Conservation (phyloP, 2,329 filamentous ascomycete species). For the Triangularia setosa region DNA sequence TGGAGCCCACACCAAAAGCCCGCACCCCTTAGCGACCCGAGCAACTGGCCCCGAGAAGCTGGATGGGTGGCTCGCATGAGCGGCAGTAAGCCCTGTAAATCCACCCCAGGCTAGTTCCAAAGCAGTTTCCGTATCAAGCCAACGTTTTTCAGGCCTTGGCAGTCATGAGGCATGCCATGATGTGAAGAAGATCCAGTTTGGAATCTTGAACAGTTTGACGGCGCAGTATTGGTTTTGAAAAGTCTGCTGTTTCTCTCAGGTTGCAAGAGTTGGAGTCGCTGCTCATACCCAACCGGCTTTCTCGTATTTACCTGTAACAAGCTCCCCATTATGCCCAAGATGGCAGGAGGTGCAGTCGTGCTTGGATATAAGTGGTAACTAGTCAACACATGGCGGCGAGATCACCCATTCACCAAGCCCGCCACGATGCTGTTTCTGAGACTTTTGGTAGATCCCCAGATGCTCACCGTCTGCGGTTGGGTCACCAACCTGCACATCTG, state of each 20-base stretch:
- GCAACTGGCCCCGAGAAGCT: not conserved
- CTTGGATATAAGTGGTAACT: slow-evolving; percentile 5
- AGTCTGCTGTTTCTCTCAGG: not conserved
- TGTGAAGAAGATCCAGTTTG: not conserved
- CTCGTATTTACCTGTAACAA: not conserved
- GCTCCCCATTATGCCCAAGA: not conserved
- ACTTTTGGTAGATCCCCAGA: not conserved
- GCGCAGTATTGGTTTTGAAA: not conserved
- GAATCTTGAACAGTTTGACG: not conserved
- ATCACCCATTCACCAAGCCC: not conserved
- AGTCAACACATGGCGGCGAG: not conserved
- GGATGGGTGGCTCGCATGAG: slow-evolving; percentile 2
- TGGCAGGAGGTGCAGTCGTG: not conserved
- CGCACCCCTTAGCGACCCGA: slow-evolving; percentile 12
- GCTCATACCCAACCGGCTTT: not conserved
- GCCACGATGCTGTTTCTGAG: slow-evolving; percentile 5
- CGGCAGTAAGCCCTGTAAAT: slow-evolving; percentile 4
- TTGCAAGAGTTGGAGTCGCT: not conserved
- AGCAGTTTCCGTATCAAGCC: not conserved
- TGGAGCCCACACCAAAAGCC: slow-evolving; percentile 3
- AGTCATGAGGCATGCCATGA: not conserved
- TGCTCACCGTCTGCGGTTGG: not conserved
- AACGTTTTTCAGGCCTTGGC: not conserved
- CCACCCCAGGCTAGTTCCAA: slow-evolving; percentile 8
- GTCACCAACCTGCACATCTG: not conserved